Percentiles rank a stretch among this genome's conserved stretches.
Evolutionary conservation across 2,329 filamentous ascomycete species (phyloP).

Genomic region (Fusarium pseudocircinatum): DNA sequence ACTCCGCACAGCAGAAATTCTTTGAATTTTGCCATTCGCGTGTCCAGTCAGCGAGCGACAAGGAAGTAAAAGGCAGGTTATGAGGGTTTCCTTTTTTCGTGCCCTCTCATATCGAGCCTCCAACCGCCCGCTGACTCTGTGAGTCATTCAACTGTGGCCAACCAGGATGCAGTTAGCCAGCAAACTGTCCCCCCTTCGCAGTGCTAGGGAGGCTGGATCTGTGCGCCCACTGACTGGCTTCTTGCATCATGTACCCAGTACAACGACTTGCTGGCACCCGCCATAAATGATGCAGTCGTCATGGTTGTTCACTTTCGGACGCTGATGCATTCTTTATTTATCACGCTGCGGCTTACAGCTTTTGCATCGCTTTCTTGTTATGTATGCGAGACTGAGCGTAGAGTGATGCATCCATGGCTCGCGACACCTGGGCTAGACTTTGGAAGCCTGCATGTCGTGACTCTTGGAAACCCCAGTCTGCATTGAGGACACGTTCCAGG

Average conservation of each 20-base stretch:
- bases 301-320: slow-evolving; percentile 18
- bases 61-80: slow-evolving; percentile 19
- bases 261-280: slow-evolving; percentile 8
- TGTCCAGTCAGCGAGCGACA: slow-evolving; percentile 9
- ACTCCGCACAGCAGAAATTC: slow-evolving; percentile 35
- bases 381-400: background rate
- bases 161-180: slow-evolving; percentile 34
- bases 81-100: slow-evolving; percentile 39
- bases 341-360: background rate
- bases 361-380: background rate
- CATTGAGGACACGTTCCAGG: slow-evolving; percentile 36
- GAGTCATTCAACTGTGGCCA: slow-evolving; percentile 43
- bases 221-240: slow-evolving; percentile 48
- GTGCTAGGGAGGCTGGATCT: slow-evolving; percentile 43
- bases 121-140: slow-evolving; percentile 37
- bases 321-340: slow-evolving; percentile 5
- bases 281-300: slow-evolving; percentile 13
- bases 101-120: slow-evolving; percentile 14
- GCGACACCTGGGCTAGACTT: background rate
- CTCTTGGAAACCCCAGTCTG: slow-evolving; percentile 2
- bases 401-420: background rate
- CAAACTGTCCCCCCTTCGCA: slow-evolving; percentile 32
- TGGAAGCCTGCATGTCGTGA: background rate
- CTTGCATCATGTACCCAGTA: slow-evolving; percentile 39
- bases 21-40: background rate